Evolutionary conservation across 192 early-diverging fungal species (phyloP).

Genomic region (Obelidium mucronatum): DNA sequence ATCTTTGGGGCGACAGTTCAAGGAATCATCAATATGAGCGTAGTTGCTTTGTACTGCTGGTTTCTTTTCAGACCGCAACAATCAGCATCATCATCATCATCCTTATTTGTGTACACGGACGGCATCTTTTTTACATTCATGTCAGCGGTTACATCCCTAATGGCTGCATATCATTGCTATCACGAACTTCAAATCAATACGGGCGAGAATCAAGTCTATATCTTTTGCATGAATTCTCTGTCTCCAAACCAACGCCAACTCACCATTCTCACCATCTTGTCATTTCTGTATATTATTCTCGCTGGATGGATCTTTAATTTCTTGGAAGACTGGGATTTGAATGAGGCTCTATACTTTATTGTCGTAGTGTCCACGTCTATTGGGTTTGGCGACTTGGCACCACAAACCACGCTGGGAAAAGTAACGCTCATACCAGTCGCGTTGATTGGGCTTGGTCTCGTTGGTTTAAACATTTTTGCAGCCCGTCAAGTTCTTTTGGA

Average conservation of each 20-base stretch:
- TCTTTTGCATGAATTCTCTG: constrained; percentile 49
- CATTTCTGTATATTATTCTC: constrained; percentile 43
- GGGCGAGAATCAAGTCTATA: constrained; percentile 41
- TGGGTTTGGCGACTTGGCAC: constrained; percentile 58
- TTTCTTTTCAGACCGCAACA: background rate
- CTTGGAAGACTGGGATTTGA: constrained; percentile 59
- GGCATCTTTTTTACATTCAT: constrained; percentile 48
- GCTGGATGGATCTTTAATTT: constrained; percentile 39
- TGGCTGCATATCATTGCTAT: constrained; percentile 29
- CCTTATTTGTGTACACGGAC: constrained; percentile 34
- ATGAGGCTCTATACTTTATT: constrained; percentile 52
- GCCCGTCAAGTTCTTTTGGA: constrained; percentile 58
- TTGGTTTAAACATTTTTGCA: constrained; percentile 53
- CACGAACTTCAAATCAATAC: constrained; percentile 49
- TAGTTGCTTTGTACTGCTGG: constrained; percentile 19
- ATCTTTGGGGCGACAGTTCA: constrained; percentile 49
- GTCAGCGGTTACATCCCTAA: constrained; percentile 37
- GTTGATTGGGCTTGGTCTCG: constrained; percentile 47
- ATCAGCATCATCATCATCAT: background rate
- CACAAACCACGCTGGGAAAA: constrained; percentile 43
- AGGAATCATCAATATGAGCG: constrained; percentile 34
- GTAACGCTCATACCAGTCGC: constrained; percentile 38
- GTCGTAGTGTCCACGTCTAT: constrained; percentile 52
- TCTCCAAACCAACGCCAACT: constrained; percentile 53
- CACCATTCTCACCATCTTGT: constrained; percentile 49